These are phyloP conservation scores for Eucommia ulmoides DNA, from an alignment of 257 asterid species.

Conservation along the genomic window DNA sequence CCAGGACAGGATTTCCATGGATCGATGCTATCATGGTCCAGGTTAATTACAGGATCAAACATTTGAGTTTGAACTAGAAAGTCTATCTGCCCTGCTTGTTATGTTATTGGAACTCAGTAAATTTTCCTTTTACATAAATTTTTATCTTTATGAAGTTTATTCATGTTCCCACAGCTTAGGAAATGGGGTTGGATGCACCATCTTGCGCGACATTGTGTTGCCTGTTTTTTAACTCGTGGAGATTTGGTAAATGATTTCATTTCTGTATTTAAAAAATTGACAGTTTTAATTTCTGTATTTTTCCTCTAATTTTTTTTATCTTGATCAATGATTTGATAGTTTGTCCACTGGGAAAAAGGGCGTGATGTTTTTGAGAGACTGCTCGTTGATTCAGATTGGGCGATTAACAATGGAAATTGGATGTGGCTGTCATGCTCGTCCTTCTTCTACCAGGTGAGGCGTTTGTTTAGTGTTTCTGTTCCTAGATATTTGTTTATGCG, in stretches of 20 bases:
- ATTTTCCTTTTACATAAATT: too few species aligned
- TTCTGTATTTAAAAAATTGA: neutral
- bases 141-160: too few species aligned
- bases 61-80: neutral
- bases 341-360: constrained; percentile 90
- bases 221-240: constrained; percentile 94
- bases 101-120: too few species aligned
- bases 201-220: constrained; percentile 94
- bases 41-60: too few species aligned
- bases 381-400: constrained; percentile 94
- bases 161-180: constrained; percentile 37
- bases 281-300: too few species aligned
- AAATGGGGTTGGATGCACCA: constrained; percentile 99
- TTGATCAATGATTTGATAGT: constrained; percentile 30
- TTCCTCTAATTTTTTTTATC: constrained; percentile 5
- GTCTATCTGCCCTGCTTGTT: neutral
- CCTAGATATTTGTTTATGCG: too few species aligned
- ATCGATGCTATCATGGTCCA: constrained; percentile 95
- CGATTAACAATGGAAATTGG: constrained; percentile 94
- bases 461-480: too few species aligned
- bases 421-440: constrained; percentile 96
- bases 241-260: constrained; percentile 51
- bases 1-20: constrained; percentile 94
- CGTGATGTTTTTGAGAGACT: constrained; percentile 91
- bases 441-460: constrained; percentile 95